Conservation (phyloP, 2,329 filamentous ascomycete genomes). For the Exophiala sp. region DNA sequence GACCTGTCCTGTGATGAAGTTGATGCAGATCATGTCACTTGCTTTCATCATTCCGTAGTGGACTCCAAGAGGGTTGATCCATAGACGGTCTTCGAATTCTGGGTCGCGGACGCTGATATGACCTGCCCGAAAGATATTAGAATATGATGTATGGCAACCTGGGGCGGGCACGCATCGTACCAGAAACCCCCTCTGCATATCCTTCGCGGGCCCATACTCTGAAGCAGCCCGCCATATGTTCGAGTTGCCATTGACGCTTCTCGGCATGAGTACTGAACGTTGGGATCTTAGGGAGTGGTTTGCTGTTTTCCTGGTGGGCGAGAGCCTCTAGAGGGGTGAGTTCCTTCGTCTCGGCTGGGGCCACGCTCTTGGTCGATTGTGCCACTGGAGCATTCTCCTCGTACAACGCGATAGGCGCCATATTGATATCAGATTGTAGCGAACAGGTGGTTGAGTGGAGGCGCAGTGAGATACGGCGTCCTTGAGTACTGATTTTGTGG, state of each 20-base stretch:
- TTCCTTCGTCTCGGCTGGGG: not conserved
- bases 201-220: slow-evolving; percentile 63
- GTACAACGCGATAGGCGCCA: not conserved
- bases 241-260: slow-evolving; percentile 60
- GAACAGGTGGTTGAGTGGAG: not conserved
- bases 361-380: not conserved
- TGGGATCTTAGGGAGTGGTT: slow-evolving; percentile 42
- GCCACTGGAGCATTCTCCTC: not conserved
- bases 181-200: slow-evolving; percentile 63
- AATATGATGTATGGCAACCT: too few relatives aligned
- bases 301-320: not conserved
- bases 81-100: slow-evolving; percentile 58
- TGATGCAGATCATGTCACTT: slow-evolving; percentile 63
- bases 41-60: slow-evolving; percentile 64
- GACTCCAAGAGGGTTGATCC: slow-evolving; percentile 62
- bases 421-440: not conserved
- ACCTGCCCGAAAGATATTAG: slow-evolving; percentile 35
- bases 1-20: slow-evolving; percentile 55
- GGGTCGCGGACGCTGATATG: slow-evolving; percentile 67
- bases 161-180: too few relatives aligned
- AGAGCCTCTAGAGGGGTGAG: not conserved
- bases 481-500: too few relatives aligned
- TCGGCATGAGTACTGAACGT: slow-evolving; percentile 51
- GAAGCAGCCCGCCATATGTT: slow-evolving; percentile 66
- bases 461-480: too few relatives aligned